These are phyloP conservation scores for Arthrobotrys sinensis DNA, from an alignment of 2,329 filamentous ascomycete genomes.

Conservation along the genomic window DNA sequence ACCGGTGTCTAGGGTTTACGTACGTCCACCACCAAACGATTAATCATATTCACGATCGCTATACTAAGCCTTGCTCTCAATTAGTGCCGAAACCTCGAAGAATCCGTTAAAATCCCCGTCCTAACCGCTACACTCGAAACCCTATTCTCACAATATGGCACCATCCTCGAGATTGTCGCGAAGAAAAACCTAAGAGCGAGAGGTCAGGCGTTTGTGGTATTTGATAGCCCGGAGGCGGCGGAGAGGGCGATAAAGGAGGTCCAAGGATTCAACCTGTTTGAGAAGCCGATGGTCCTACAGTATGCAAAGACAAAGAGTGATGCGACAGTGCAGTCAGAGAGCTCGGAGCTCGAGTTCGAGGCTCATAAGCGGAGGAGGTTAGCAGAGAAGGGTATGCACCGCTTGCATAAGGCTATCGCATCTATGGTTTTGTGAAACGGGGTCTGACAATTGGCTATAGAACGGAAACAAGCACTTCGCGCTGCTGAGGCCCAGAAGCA, in stretches of 20 bases:
- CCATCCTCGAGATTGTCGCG: conserved; percentile 85
- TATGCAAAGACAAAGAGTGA: conserved; percentile 88
- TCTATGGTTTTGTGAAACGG: not conserved
- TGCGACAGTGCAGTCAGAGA: conserved; percentile 82
- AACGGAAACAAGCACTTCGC: conserved; percentile 85
- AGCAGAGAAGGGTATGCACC: conserved; percentile 84
- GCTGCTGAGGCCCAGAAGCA: conserved; percentile 83
- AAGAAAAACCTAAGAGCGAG: conserved; percentile 93
- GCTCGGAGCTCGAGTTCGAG: conserved; percentile 86
- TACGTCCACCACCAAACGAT: conserved; percentile 34
- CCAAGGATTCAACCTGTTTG: conserved; percentile 92
- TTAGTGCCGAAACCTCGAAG: conserved; percentile 82
- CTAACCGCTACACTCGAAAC: conserved; percentile 81
- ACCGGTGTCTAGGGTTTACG: conserved; percentile 57
- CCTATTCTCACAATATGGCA: conserved; percentile 91
- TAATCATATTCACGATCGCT: not conserved
- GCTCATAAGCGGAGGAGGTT: conserved; percentile 85
- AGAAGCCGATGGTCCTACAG: conserved; percentile 88
- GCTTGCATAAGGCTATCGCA: not conserved
- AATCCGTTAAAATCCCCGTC: conserved; percentile 85
- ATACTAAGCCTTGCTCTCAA: conserved; percentile 67
- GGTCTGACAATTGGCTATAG: conserved; percentile 67
- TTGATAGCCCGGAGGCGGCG: conserved; percentile 84
- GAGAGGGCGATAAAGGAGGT: conserved; percentile 86
- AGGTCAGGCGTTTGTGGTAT: conserved; percentile 96